Evolutionary conservation across 768 basidiomycete genomes (phyloP), one percentile per base, ranked within the genome.

Genomic region (Auriculariales sp.): DNA sequence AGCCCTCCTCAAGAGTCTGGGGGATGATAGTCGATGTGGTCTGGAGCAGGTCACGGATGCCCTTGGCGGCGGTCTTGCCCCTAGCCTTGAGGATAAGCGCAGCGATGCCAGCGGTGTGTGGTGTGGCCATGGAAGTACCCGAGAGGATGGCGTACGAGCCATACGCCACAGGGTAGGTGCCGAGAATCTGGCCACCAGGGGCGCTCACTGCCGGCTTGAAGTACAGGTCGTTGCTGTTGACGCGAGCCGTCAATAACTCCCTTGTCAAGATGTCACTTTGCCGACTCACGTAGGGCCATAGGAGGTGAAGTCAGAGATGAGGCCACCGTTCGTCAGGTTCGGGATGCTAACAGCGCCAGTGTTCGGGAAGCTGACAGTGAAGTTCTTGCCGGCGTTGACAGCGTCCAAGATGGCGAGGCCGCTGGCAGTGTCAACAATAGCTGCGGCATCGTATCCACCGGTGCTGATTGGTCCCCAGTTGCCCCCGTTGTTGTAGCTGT

Each of bases 221-320:
- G 35, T 47, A 52, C n/a, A 58, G 22, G 60, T 35, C 54, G 46
- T 66, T 46, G n/a, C n/a, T n/a, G n/a, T n/a, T n/a, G n/a, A n/a
- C n/a, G n/a, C n/a, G n/a, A n/a, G n/a, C n/a, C n/a, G n/a, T n/a
- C 29, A 34, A 25, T 15, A 49, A 12, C 49, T 14, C 33, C 29
- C 2, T 49, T 44, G 47, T 46, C 31, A 0, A 47, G 31, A 9
- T 50, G 27, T 12, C 33, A 34, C 11, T 34, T 11, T 11, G 17
- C 33, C 33, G 46, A 64, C 65, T 52, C 61, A 62, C 9, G 68
- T 64, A 3, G 66, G 66, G 4, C 66, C 66, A 34, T 58, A 61
- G 14, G 57, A 49, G 25, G 59, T 59, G 49, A 58, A 61, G 44
- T 54, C 49, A 3, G 58, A 61, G 2, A 60, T 56, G 11, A 58